Evolutionary conservation across 1,139 yeast genomes (phyloP), one percentile per base, ranked within the genome.

Genomic region (Hansenula anomala): DNA sequence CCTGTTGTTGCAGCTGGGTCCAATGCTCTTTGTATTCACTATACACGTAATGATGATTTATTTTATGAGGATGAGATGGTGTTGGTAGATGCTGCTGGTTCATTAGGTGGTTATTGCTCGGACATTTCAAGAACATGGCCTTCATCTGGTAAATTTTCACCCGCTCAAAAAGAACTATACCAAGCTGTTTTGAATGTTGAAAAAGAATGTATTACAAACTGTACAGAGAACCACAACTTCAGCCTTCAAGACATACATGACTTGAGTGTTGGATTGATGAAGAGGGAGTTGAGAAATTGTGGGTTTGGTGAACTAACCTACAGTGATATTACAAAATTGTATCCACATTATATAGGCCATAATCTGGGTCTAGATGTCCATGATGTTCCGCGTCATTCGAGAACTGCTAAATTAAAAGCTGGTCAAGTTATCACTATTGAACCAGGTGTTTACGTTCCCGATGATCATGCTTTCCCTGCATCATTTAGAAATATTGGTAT

Each of bases 91-190:
- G 98, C 98, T 3, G 95, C 96, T 1, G 99, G 97, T 6, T 75
- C 87, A 43, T 63, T 83, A 31, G 98, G 97, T 23, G 97, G 97
- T 0, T 94, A 94, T 61, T 83, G 96, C 56, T 82, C 97, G 1
- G 99, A 94, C 60, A 92, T 94, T 34, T 89, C 97, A 2, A 71
- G 98, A 47, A 84, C 97, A 0, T 94, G 98, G 97, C 98, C 99
- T 11, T 84, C 82, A 38, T 73, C 75, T 27, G 74, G 77, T 1
- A 77, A 76, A 37, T 94, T 92, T 59, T 63, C 84, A 1, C 76
- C 67, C 4, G 79, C 96, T 1, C 98, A 94, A 61, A 72, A 70
- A 34, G 98, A 92, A 46, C 64, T 94, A 26, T 94, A 94, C 58
- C 84, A 86, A 51, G 95, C 92, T 2, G 96, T 92, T 8, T 66